Conservation (phyloP, 306 rosid genomes). For the Cucumis hystrix region DNA sequence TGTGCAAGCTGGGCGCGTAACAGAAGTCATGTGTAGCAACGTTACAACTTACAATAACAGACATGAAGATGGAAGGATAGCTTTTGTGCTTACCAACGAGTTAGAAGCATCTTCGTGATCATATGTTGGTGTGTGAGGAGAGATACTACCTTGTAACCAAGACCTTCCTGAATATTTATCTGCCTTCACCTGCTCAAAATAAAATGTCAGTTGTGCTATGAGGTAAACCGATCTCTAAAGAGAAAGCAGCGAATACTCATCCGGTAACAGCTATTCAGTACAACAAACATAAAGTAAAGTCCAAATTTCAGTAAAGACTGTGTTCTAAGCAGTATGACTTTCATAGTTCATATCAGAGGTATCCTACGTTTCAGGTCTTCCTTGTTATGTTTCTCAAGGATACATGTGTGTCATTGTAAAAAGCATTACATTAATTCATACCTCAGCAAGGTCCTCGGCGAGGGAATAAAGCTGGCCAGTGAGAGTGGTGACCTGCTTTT, state of each 20-base stretch:
- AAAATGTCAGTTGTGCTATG: background rate
- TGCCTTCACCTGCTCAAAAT: slow-evolving; percentile 67
- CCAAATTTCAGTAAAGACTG: background rate
- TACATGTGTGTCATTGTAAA: background rate
- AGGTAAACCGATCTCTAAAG: background rate
- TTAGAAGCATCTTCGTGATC: slow-evolving; percentile 37
- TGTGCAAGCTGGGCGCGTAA: background rate
- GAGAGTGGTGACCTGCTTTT: slow-evolving; percentile 83
- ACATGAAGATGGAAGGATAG: background rate
- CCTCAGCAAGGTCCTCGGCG: slow-evolving; percentile 95
- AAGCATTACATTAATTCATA: slow-evolving; percentile 1
- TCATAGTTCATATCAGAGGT: background rate
- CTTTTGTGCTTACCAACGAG: slow-evolving; percentile 49
- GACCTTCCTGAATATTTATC: slow-evolving; percentile 52
- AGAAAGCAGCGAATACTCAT: background rate
- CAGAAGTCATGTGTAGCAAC: background rate
- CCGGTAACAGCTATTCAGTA: background rate
- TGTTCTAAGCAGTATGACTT: background rate
- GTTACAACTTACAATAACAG: background rate
- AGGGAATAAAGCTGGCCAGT: slow-evolving; percentile 92
- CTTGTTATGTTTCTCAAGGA: background rate
- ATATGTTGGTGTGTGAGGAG: slow-evolving; percentile 62
- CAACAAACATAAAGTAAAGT: background rate
- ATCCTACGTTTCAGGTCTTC: background rate
- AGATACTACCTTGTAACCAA: slow-evolving; percentile 28